Base-by-base conservation (phyloP, 352 stramenopile species). In the Globisporangium canariense region DNA sequence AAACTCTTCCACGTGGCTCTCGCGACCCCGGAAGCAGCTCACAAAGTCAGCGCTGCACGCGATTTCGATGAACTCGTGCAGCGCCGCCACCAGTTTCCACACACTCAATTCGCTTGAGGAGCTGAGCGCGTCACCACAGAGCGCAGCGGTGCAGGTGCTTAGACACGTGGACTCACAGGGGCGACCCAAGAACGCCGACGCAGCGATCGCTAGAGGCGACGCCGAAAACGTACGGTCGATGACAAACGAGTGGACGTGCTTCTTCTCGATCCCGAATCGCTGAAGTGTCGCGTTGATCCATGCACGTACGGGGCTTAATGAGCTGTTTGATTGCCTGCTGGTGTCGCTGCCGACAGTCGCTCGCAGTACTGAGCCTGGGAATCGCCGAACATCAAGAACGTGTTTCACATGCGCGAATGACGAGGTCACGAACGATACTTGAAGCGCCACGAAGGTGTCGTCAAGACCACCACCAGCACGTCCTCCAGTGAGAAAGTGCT, bases 401-500 rank as follows among this genome's bases (percentile, higher is more conserved):
- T 56, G 41, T 13, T 47, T 50, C 49, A 65, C 58, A 13, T 43
- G 63, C 1, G 22, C 36, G 63, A 69, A 65, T 11, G 10, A n/a
- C 4, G 56, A 60, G 13, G 63, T 61, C 14, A 69, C 58, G 40
- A 60, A 69, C 14, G 46, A n/a, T 13, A 60, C 57, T 30, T 64
- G 38, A 52, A 65, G 62, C 34, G 54, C 62, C 5, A 58, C 30
- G 25, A 58, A 49, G 11, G 11, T 38, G 10, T 54, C 53, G 18
- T 38, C 18, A 16, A 10, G 6, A 16, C 8, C 60, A 43, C 16
- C 25, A 28, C 25, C 25, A 2, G 25, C 3, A 47, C 14, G 14
- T n/a, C 16, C 41, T 9, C 41, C 14, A 47, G 14, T 47, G 41
- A 47, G 14, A 20, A 47, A 20, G 14, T 47, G 41, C 41, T 20